Conservation (phyloP, 441 rosid genomes). For the Erodium moschatum region DNA sequence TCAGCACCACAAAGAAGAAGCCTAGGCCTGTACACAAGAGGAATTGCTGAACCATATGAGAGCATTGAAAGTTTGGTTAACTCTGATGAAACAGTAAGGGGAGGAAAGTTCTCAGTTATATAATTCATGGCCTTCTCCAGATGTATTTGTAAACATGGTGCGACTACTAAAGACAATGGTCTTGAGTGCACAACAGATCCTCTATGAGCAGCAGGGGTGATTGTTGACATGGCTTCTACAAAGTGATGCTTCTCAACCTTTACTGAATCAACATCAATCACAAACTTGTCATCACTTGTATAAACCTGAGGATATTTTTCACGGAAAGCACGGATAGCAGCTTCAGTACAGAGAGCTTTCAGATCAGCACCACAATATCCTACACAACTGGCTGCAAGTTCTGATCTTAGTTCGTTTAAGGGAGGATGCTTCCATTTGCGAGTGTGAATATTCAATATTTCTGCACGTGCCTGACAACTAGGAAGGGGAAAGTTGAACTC, state of each 20-base stretch:
- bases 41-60: constrained; percentile 83
- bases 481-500: constrained; percentile 98
- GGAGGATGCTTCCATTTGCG: constrained; percentile 98
- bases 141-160: constrained; percentile 81
- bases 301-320: constrained; percentile 99
- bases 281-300: constrained; percentile 90
- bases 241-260: constrained; percentile 84
- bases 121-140: constrained; percentile 62
- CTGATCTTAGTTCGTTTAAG: constrained; percentile 65
- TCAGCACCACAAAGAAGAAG: constrained; percentile 77
- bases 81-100: constrained; percentile 59
- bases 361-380: constrained; percentile 99
- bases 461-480: constrained; percentile 94
- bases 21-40: constrained; percentile 95
- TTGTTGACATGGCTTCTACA: constrained; percentile 88
- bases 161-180: constrained; percentile 87
- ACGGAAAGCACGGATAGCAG: constrained; percentile 97
- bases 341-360: constrained; percentile 95
- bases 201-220: constrained; percentile 97
- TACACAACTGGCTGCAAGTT: constrained; percentile 95
- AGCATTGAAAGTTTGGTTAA: constrained; percentile 86
- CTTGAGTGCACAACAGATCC: constrained; percentile 94
- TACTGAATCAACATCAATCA: constrained; percentile 90
- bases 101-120: constrained; percentile 71
- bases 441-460: constrained; percentile 92